Evolutionary conservation across 176 grass and related monocot species (phyloP).

Genomic region (Musa beccarii): DNA sequence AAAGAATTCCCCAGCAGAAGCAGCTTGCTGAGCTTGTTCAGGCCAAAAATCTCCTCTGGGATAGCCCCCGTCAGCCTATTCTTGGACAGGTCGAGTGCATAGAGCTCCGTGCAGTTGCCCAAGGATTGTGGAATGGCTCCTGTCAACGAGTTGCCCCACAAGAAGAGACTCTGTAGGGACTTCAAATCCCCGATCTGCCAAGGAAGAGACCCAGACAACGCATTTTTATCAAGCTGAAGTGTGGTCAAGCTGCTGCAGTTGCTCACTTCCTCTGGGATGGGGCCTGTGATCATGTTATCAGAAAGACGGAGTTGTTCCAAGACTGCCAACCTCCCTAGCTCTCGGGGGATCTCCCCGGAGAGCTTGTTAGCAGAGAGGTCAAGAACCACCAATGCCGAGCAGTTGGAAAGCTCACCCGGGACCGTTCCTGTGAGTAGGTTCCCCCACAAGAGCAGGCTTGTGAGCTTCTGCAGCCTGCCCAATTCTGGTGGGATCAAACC

Average conservation of each 20-base stretch:
- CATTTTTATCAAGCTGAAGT: constrained; percentile 22
- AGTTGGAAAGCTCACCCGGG: constrained; percentile 30
- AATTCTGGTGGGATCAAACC: constrained; percentile 33
- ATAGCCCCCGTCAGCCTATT: constrained; percentile 25
- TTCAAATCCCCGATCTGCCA: constrained; percentile 26
- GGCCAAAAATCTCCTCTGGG: constrained; percentile 41
- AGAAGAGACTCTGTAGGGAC: constrained; percentile 4
- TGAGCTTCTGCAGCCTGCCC: constrained; percentile 24
- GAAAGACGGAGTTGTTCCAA: constrained; percentile 76
- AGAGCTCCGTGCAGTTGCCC: constrained; percentile 24
- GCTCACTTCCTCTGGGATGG: constrained; percentile 25
- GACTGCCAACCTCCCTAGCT: constrained; percentile 34
- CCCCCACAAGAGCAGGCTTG: background rate
- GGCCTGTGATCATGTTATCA: constrained; percentile 3
- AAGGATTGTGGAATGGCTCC: constrained; percentile 29
- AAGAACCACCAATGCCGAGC: constrained; percentile 12
- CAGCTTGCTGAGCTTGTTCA: constrained; percentile 94
- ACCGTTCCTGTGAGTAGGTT: constrained; percentile 32
- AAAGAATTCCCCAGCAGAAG: constrained; percentile 75
- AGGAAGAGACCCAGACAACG: constrained; percentile 26
- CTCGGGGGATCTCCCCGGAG: constrained; percentile 20
- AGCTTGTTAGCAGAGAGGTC: constrained; percentile 31
- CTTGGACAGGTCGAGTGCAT: background rate
- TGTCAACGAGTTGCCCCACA: constrained; percentile 23
- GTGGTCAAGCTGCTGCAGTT: constrained; percentile 32